Evolutionary conservation across 805 yeast genomes (phyloP), one percentile per base, ranked within the genome.

Genomic region (Phaffomyces opuntiae): DNA sequence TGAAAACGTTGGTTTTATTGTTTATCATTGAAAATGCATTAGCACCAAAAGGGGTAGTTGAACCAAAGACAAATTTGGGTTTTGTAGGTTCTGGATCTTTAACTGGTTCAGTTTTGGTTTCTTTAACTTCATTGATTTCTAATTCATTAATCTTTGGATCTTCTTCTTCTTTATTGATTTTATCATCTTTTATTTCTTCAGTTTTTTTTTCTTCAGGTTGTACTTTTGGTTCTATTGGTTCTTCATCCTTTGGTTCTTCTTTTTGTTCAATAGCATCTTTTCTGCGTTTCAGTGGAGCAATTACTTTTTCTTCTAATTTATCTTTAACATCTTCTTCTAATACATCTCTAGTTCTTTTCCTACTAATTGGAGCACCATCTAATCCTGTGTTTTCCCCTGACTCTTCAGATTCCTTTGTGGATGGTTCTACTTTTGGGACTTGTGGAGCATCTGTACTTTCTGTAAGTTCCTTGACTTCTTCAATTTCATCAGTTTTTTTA

Each of bases 51-150:
- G 69, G 55, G 0, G 81, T 69, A 3, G 73, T 58, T 1, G 78
- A 64, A 9, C 84, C 85, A 66, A 80, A 80, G 1, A 77, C 79
- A 59, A 74, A 77, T 51, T 70, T 72, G 21, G 78, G 73, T 45
- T 62, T 59, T 16, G 39, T 31, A 13, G 40, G 38, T 40, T 42
- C 39, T 24, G 29, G 13, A 27, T 25, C 36, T 14, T 44, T 32
- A 19, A 6, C 11, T 13, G 17, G 7, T 31, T 16, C 35, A 4
- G 25, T 17, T 16, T 31, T 31, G 9, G n/a, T 47, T 35, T 40
- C 47, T 6, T 36, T 25, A 39, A 31, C 44, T 32, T 14, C n/a
- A 5, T 32, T 32, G 14, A 13, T 37, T 9, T 17, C 40, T 19
- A 17, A 29, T 29, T 29, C 13, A 13, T 16, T 33, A 4, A 33